Evolutionary conservation across 1,284 basidiomycete genomes (phyloP), one percentile per base, ranked within the genome.

Genomic region (Prillingera fragicola): DNA sequence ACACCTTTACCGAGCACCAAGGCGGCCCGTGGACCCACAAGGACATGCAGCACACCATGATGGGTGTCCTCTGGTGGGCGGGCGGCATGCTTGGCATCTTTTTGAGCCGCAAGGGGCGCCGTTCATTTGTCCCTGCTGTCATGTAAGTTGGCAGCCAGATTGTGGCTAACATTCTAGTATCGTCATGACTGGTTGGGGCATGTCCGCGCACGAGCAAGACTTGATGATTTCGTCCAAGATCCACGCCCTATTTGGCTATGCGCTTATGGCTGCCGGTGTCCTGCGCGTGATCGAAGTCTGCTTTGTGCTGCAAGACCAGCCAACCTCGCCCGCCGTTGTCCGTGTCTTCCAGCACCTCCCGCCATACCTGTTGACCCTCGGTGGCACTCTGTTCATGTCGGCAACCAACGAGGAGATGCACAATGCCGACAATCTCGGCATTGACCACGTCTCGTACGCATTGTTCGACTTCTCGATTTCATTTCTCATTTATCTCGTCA

Each of bases 1-100:
- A 96, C 60, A 92, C 91, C 0, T 95, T 96, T 63, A 95, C 91
- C 2, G 88, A 94, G 63, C 87, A 90, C 62, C 84, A 80, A 44
- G 87, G 87, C 18, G 75, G 76, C 17, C 68, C 63, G 7, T 91
- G 88, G 88, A 86, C 86, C 8, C 84, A 84, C 52, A 92, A 94
- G 50, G 68, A 95, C 64, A 85, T 94, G 84, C 90, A 95, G 62
- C 89, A 95, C 67, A 92, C 88, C 80, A 84, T 72, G 68, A 77
- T 75, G 56, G 81, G 81, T 33, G 76, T 84, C 32, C 70, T 84
- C 22, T 84, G 81, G 92, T 92, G 88, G 87, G 78, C 84, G 21
- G 92, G 91, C 36, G 92, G 92, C 26, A 77, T 84, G 18, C 75
- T 95, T 3, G 92, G 91, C 1, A 84, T 96, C 39, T 87, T 84